Percentiles rank a stretch among this genome's conserved stretches.
Evolutionary conservation across 352 stramenopile species (phyloP).

Genomic region (Pythium pectinolyticum): DNA sequence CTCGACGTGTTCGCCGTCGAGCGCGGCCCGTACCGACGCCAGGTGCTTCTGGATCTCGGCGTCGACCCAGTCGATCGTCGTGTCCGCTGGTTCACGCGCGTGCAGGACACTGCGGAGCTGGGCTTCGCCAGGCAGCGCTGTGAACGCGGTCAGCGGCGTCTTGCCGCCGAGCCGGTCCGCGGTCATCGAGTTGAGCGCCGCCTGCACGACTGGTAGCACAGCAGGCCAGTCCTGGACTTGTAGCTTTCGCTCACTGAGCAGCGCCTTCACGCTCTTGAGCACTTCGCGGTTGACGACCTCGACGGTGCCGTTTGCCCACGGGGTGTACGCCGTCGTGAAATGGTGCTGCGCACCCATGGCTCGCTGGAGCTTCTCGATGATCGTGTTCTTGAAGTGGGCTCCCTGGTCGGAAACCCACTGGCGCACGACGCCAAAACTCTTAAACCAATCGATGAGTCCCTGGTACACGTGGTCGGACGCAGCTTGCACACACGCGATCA

Average conservation of each 20-base stretch:
- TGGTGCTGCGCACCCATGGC: constrained; percentile 24
- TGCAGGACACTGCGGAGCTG: constrained; percentile 6
- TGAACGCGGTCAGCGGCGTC: constrained; percentile 33
- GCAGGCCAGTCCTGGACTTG: constrained; percentile 11
- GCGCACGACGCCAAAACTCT: constrained; percentile 15
- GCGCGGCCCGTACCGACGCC: background rate
- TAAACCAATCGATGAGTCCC: constrained; percentile 28
- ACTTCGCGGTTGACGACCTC: constrained; percentile 36
- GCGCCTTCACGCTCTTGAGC: constrained; percentile 7
- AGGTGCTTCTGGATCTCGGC: constrained; percentile 9
- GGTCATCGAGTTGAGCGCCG: constrained; percentile 25
- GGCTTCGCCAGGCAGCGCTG: constrained; percentile 2
- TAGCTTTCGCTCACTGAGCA: constrained; percentile 28
- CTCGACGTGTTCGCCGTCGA: constrained; percentile 10
- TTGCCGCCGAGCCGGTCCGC: constrained; percentile 23
- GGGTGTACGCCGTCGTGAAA: constrained; percentile 35
- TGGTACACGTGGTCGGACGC: background rate
- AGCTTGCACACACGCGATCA: constrained; percentile 17
- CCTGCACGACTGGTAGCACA: constrained; percentile 25
- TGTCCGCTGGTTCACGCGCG: background rate
- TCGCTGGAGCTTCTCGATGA: constrained; percentile 20
- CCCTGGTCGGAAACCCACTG: constrained; percentile 35
- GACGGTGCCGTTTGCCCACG: constrained; percentile 42
- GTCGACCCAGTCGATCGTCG: constrained; percentile 10
- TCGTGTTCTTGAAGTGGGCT: constrained; percentile 37